These are phyloP conservation scores for Aureobasidium subglaciale DNA, from an alignment of 2,329 filamentous ascomycete species.

Conservation along the genomic window DNA sequence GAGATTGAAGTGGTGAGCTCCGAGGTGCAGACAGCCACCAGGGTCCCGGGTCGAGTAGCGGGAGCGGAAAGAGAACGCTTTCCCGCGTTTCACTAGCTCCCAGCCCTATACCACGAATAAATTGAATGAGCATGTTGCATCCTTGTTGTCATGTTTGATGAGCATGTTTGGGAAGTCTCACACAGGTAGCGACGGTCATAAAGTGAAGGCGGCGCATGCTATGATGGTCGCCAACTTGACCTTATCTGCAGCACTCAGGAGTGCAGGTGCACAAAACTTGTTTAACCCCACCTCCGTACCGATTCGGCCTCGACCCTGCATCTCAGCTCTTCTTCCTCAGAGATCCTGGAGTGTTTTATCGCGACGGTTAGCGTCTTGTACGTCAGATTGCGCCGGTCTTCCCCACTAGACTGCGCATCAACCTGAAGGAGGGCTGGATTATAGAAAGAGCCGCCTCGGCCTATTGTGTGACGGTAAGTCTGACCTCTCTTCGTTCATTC, in stretches of 20 bases:
- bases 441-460: conserved; percentile 6
- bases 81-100: conserved; percentile 3
- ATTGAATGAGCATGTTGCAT: background rate
- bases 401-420: background rate
- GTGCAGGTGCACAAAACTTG: background rate
- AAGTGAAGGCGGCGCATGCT: background rate
- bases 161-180: background rate
- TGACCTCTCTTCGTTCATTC: background rate
- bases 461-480: background rate
- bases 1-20: conserved; percentile 2
- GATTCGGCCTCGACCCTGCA: conserved; percentile 10
- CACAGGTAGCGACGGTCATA: background rate
- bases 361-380: conserved; percentile 1
- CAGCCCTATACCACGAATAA: conserved; percentile 11
- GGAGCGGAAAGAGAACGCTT: no score
- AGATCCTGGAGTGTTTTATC: conserved; percentile 9
- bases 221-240: background rate
- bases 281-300: conserved; percentile 10
- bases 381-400: background rate
- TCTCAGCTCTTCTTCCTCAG: background rate
- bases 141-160: conserved; percentile 1
- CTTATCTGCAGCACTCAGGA: background rate
- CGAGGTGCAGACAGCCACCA: conserved; percentile 6
- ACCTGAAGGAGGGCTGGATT: background rate
- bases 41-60: conserved; percentile 2